Evolutionary conservation across 2,329 filamentous ascomycete species (phyloP).

Genomic region (Hypoxylon sp.): DNA sequence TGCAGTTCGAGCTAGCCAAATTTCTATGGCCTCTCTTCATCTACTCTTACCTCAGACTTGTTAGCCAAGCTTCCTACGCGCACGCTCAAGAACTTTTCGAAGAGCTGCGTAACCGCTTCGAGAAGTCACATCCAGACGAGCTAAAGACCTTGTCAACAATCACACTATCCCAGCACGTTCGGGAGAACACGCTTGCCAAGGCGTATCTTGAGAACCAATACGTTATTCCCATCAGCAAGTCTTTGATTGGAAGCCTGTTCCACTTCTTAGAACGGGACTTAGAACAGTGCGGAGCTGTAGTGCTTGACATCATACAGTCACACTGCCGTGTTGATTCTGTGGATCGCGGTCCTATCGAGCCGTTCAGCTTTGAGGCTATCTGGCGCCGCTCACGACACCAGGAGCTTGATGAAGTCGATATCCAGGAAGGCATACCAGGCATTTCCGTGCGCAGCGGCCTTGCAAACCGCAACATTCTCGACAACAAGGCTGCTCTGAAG

Average conservation of each 20-base stretch:
- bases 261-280: conserved; percentile 91
- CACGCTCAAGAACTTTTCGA: conserved; percentile 82
- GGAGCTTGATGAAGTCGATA: conserved; percentile 73
- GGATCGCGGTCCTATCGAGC: conserved; percentile 72
- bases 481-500: conserved; percentile 71
- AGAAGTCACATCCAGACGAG: conserved; percentile 83
- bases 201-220: conserved; percentile 91
- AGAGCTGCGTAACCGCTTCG: conserved; percentile 76
- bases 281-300: conserved; percentile 81
- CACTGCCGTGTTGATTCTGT: conserved; percentile 71
- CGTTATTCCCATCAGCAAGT: conserved; percentile 86
- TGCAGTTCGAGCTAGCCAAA: conserved; percentile 85
- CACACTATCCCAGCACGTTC: conserved; percentile 80
- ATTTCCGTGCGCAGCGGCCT: conserved; percentile 68
- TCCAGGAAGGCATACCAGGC: conserved; percentile 74
- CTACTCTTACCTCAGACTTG: conserved; percentile 88
- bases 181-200: conserved; percentile 81
- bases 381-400: conserved; percentile 71
- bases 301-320: conserved; percentile 78
- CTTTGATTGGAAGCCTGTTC: conserved; percentile 84
- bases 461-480: conserved; percentile 71
- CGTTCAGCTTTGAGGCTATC: conserved; percentile 72
- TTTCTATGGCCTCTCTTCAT: conserved; percentile 95
- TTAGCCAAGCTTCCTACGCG: conserved; percentile 76
- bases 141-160: conserved; percentile 80